These are phyloP conservation scores for Panaeolus papilionaceus DNA, from an alignment of 768 basidiomycete species.

Conservation along the genomic window DNA sequence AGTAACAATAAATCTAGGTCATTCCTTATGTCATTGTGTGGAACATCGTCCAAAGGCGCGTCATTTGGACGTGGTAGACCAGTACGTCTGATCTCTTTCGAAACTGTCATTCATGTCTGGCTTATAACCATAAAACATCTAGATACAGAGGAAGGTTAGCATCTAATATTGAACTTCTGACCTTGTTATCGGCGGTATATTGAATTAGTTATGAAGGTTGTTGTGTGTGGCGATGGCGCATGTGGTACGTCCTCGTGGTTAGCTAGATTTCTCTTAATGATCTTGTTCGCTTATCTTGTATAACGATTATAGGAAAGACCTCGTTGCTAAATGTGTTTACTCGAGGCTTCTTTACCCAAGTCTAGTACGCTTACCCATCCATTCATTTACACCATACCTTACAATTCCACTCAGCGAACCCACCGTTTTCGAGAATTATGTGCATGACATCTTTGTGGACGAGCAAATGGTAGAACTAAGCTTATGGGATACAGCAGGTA, in stretches of 20 bases:
- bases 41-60: constrained; percentile 53
- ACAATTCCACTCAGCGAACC: constrained; percentile 64
- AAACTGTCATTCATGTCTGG: constrained; percentile 17
- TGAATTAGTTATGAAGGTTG: constrained; percentile 47
- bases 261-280: constrained; percentile 26
- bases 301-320: constrained; percentile 67
- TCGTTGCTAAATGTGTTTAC: constrained; percentile 89
- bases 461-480: constrained; percentile 90
- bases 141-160: constrained; percentile 57
- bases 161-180: constrained; percentile 4
- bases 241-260: constrained; percentile 64
- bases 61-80: constrained; percentile 65
- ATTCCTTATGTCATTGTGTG: constrained; percentile 56
- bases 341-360: constrained; percentile 91
- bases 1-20: neutral
- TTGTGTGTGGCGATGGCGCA: constrained; percentile 97
- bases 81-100: constrained; percentile 39
- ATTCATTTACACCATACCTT: constrained; percentile 4
- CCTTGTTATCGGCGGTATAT: constrained; percentile 1
- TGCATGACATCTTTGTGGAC: constrained; percentile 87
- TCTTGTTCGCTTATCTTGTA: constrained; percentile 11
- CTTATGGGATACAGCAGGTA: constrained; percentile 98
- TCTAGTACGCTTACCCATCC: constrained; percentile 70
- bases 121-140: constrained; percentile 15
- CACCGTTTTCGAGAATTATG: constrained; percentile 97